Evolutionary conservation across 768 basidiomycete genomes (phyloP).

Genomic region (Agaricus blazei): DNA sequence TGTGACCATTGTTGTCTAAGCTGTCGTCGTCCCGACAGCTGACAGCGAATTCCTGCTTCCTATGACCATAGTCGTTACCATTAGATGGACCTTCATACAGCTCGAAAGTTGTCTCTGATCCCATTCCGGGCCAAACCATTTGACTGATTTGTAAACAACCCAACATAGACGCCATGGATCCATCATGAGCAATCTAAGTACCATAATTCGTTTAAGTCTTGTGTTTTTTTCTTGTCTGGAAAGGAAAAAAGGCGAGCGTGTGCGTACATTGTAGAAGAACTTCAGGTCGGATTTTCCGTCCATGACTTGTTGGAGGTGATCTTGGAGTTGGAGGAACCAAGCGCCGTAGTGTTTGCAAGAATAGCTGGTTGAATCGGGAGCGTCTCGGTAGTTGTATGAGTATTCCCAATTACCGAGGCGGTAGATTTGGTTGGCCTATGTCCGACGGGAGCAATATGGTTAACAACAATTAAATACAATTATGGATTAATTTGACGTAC

Average conservation of each 20-base stretch:
- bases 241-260: background rate
- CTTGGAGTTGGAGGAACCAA: slow-evolving; percentile 41
- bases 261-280: slow-evolving; percentile 38
- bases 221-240: background rate
- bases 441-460: background rate
- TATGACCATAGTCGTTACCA: no score
- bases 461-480: background rate
- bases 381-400: slow-evolving; percentile 44
- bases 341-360: slow-evolving; percentile 40
- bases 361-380: slow-evolving; percentile 37
- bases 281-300: slow-evolving; percentile 31
- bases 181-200: slow-evolving; percentile 40
- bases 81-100: slow-evolving; percentile 26
- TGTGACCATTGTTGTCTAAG: no score
- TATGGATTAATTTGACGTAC: slow-evolving; percentile 16
- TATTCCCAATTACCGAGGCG: slow-evolving; percentile 61
- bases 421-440: slow-evolving; percentile 45
- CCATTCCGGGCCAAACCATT: slow-evolving; percentile 55
- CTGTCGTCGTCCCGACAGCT: no score
- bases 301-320: slow-evolving; percentile 32
- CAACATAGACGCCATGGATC: slow-evolving; percentile 42
- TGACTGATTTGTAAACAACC: slow-evolving; percentile 43
- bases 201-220: background rate
- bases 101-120: slow-evolving; percentile 36
- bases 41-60: no score